Evolutionary conservation across 1,139 yeast species (phyloP), one percentile per base, ranked within the genome.

Genomic region (Saccharomycopsis hybrid): DNA sequence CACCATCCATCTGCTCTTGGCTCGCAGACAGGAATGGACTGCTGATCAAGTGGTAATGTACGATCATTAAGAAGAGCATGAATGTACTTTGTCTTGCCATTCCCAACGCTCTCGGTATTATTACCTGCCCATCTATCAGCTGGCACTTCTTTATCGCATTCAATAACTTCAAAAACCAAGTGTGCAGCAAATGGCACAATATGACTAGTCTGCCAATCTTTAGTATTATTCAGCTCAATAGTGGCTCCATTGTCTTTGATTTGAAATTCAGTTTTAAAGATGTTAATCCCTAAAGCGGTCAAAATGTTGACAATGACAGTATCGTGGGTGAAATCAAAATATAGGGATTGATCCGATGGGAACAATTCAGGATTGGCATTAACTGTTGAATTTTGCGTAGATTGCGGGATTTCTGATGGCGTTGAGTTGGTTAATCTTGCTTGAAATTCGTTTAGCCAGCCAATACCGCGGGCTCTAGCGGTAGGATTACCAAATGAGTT

Each of bases 1-100:
- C 58, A 56, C 58, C 58, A 56, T n/a, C 58, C 58, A 27, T 56
- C 58, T 27, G 43, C 54, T 50, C 58, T 52, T n/a, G 53, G 49
- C n/a, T 48, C 56, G 49, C 58, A 56, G 41, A 32, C 50, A 18
- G 42, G 54, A 40, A 57, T 57, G 13, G 54, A 29, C 39, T 55
- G 54, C 35, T 47, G 37, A 18, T 52, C 41, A 44, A 56, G 48
- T 3, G 56, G 46, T 2, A 56, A 28, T 3, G 58, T 55, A 47
- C 50, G 46, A 46, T 55, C 58, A 40, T 56, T 56, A 40, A 56
- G 47, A 29, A 54, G 45, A 4, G 51, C 47, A 36, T 56, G 58
- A 31, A 56, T 37, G 38, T 56, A 56, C 36, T 50, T 39, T 13
- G 53, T 49, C 5, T 48, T 50, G 2, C 40, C 11, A 18, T 29